phyloP scores from a whole-genome alignment of 169 alveolate species.

The Ichthyophthirius multifiliis region DNA sequence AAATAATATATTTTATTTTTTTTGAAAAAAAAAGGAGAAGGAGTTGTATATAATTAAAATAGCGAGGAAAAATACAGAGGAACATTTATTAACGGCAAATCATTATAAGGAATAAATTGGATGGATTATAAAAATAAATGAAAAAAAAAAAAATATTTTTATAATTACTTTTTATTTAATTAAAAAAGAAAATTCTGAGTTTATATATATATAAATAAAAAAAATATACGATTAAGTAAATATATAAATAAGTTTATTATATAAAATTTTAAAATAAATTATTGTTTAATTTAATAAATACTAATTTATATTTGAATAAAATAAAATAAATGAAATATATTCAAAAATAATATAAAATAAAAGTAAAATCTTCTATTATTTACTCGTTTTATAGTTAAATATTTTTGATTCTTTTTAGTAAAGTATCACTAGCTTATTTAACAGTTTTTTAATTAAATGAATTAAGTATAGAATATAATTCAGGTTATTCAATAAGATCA shows the following conservation, averaged over 20 bases:
- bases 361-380: neutral
- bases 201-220: too few species aligned
- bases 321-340: too few species aligned
- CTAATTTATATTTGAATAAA: too few species aligned
- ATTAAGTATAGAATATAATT: neutral
- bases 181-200: too few species aligned
- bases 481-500: neutral
- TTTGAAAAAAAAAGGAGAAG: neutral
- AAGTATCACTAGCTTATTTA: neutral
- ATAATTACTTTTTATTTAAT: too few species aligned
- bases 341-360: neutral
- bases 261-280: too few species aligned
- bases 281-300: too few species aligned
- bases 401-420: neutral
- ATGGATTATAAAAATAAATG: constrained; percentile 21
- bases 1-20: neutral
- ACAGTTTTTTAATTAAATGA: neutral
- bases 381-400: neutral
- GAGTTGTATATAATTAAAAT: neutral
- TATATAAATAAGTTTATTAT: too few species aligned
- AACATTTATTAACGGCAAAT: neutral
- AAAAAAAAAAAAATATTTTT: too few species aligned
- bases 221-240: too few species aligned
- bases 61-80: neutral
- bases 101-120: neutral